Percentiles rank a stretch among this genome's conserved stretches.
phyloP scores from a whole-genome alignment of 2,329 filamentous ascomycete genomes.

The Westerdykella sp. region DNA sequence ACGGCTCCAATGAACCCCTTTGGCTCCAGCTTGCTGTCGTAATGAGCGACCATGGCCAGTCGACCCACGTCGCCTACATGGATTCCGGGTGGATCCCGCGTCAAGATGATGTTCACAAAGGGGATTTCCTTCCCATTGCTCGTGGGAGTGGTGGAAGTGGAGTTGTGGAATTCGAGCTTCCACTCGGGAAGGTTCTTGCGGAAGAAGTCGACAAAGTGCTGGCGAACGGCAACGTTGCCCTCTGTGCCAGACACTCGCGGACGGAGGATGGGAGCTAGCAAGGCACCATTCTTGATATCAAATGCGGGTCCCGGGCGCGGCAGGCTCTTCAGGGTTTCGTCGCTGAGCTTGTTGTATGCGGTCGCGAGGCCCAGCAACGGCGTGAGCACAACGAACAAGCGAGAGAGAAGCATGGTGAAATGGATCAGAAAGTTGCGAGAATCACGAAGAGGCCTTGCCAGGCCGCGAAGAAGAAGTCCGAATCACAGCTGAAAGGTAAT shows the following conservation, averaged over 20 bases:
- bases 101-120: constrained; percentile 82
- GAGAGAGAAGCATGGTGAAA: constrained; percentile 15
- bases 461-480: too few species aligned
- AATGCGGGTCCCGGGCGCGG: constrained; percentile 69
- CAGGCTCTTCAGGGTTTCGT: constrained; percentile 65
- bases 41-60: constrained; percentile 86
- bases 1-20: constrained; percentile 87
- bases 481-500: too few species aligned
- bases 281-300: constrained; percentile 67
- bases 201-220: constrained; percentile 86
- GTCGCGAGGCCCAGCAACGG: constrained; percentile 22
- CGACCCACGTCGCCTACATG: constrained; percentile 68
- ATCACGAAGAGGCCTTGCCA: too few species aligned
- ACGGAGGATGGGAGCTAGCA: constrained; percentile 80
- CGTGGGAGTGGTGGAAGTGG: constrained; percentile 72
- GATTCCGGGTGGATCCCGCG: constrained; percentile 82
- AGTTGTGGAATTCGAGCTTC: constrained; percentile 80
- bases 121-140: constrained; percentile 67
- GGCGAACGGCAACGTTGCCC: constrained; percentile 66
- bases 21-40: constrained; percentile 78
- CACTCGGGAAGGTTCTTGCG: constrained; percentile 67
- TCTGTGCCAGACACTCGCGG: constrained; percentile 83
- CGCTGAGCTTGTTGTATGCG: constrained; percentile 60
- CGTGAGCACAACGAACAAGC: constrained; percentile 19
- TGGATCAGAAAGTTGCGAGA: constrained; percentile 1